Evolutionary conservation across 176 grass and related monocot species (phyloP).

Genomic region (Avena sativa): DNA sequence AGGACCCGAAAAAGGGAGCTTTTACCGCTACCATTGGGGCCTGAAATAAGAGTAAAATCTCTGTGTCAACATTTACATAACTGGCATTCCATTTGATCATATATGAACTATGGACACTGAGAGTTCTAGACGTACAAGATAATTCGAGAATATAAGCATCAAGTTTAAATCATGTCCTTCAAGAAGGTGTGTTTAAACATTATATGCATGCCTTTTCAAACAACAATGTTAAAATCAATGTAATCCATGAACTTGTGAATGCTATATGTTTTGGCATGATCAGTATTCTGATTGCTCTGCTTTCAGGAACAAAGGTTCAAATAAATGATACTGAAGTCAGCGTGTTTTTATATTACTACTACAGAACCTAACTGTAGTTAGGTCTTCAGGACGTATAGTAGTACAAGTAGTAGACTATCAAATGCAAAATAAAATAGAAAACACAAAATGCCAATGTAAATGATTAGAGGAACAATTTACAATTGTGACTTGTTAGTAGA

Average conservation of each 20-base stretch:
- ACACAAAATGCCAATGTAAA: neutral
- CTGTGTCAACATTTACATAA: slow-evolving; percentile 21
- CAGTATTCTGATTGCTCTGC: neutral
- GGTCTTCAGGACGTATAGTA: neutral
- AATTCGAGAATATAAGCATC: slow-evolving; percentile 21
- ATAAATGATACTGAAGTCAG: neutral
- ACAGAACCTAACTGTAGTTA: neutral
- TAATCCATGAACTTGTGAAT: slow-evolving; percentile 18
- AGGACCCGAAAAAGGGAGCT: slow-evolving; percentile 99
- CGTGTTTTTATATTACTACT: neutral
- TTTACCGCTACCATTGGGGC: slow-evolving; percentile 98
- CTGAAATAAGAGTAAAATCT: slow-evolving; percentile 51
- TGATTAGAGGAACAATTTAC: slow-evolving; percentile 11
- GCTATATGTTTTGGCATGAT: neutral
- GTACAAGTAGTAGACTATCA: neutral
- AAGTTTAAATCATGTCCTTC: slow-evolving; percentile 13
- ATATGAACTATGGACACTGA: slow-evolving; percentile 4
- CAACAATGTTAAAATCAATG: neutral
- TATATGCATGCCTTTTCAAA: neutral
- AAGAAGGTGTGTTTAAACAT: neutral
- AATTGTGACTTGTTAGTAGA: neutral
- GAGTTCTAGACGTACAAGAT: neutral
- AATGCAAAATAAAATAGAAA: slow-evolving; percentile 2
- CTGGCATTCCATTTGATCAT: neutral
- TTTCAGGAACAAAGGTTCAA: neutral